phyloP scores from a whole-genome alignment of 768 basidiomycete genomes.

The Imleria badia region DNA sequence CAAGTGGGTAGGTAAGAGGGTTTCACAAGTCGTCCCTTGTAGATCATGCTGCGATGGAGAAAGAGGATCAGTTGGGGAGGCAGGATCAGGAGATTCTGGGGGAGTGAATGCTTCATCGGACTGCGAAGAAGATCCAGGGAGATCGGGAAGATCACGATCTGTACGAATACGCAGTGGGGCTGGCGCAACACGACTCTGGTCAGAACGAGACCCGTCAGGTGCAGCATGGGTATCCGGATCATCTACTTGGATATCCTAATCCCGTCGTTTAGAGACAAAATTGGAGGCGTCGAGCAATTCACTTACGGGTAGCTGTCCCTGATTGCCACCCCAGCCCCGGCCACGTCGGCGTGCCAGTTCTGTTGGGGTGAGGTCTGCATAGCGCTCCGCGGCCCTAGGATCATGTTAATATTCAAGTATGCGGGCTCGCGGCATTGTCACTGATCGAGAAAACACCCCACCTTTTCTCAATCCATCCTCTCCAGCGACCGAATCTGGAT shows the following conservation, averaged over 20 bases:
- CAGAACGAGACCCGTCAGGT: conserved; percentile 5
- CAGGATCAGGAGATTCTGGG: conserved; percentile 11
- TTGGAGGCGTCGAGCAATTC: background rate
- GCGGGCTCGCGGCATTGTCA: background rate
- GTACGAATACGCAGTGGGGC: conserved; percentile 46
- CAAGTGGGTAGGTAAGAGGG: conserved; percentile 61
- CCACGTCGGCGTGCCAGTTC: conserved; percentile 55
- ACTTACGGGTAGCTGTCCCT: conserved; percentile 16
- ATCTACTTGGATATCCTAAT: conserved; percentile 18
- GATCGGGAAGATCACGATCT: conserved; percentile 33
- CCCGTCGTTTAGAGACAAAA: conserved; percentile 4
- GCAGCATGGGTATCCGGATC: background rate
- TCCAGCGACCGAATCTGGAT: conserved; percentile 79
- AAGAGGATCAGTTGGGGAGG: conserved; percentile 25
- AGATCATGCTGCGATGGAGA: conserved; percentile 33
- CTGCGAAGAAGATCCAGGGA: conserved; percentile 15
- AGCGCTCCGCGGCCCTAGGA: conserved; percentile 79
- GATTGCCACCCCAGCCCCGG: conserved; percentile 69
- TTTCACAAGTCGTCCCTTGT: conserved; percentile 46
- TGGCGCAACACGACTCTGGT: conserved; percentile 13
- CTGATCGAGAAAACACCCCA: conserved; percentile 24
- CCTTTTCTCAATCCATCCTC: conserved; percentile 89
- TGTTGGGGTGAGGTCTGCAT: conserved; percentile 60
- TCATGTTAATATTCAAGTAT: background rate
- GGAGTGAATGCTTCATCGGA: background rate